Evolutionary conservation across 2,329 filamentous ascomycete genomes (phyloP).

Genomic region (Fusarium tuaranense): DNA sequence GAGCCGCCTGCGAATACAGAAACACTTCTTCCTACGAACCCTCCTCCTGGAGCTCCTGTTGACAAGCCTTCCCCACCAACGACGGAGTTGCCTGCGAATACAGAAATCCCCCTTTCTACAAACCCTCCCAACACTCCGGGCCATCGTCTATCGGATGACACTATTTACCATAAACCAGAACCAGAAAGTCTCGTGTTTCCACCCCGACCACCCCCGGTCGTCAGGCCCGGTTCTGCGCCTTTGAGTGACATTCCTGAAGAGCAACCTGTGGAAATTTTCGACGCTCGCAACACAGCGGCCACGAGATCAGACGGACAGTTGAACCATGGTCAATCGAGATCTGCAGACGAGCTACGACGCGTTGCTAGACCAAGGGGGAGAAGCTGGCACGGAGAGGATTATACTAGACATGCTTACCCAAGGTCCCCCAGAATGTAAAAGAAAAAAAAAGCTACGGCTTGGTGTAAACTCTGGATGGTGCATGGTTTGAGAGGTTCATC

Average conservation of each 20-base stretch:
- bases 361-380: background rate
- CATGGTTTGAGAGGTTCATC: background rate
- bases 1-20: background rate
- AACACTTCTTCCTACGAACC: background rate
- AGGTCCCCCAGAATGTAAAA: background rate
- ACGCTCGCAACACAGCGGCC: background rate
- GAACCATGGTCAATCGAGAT: background rate
- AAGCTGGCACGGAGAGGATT: background rate
- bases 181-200: no score
- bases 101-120: background rate
- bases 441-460: no score
- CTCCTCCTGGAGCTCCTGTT: background rate
- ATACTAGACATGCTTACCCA: background rate
- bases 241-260: background rate
- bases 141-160: background rate
- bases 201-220: background rate
- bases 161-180: background rate
- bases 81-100: background rate
- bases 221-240: background rate
- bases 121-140: background rate
- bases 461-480: background rate
- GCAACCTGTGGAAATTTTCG: background rate
- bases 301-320: background rate
- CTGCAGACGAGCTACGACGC: background rate
- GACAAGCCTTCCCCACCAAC: background rate